Evolutionary conservation across 805 yeast species (phyloP), one percentile per base, ranked within the genome.

Genomic region (Lachancea sp.): DNA sequence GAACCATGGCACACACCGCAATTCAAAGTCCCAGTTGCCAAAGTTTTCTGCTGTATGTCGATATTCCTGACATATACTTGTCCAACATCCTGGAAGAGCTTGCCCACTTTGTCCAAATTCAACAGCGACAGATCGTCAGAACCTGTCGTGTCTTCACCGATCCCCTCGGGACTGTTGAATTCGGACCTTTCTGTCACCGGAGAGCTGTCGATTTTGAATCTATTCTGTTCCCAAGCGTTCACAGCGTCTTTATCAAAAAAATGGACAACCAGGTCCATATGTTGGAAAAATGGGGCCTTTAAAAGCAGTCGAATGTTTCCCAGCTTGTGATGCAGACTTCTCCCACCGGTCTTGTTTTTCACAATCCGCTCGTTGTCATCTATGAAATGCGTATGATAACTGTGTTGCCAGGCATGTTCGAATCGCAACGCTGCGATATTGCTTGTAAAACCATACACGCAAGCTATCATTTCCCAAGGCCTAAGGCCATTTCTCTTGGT

Each of bases 361-460:
- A 70, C 63, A 10, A 77, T 58, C 42, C 82, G 60, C 10, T 59
- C 58, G 2, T 58, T 62, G 0, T 52, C 50, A 1, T 62, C 56
- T 3, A 85, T 77, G 56, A 79, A 86, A 32, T 88, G 67, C 0
- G 95, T 81, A 42, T 69, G 71, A 49, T 81, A 70, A 1, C 81
- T 69, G 60, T 85, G 93, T 53, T 86, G 95, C 78, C 85, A 82
- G 1, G 95, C 90, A 62, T 84, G 89, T 56, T 87, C 95, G 62
- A 86, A 86, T 60, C 80, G 90, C 42, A 87, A 63, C 0, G 95
- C 95, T 2, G 81, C 63, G 2, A 81, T 69, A 49, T 77, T 78
- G 6, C 79, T 77, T 0, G 87, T 87, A 57, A 87, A 86, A 2
- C 90, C 89, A 55, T 82, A 69, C 0, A 87, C 83, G 2, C 80